Percentiles rank a stretch among this genome's conserved stretches.
These are phyloP conservation scores for Mortierella polycephala DNA, from an alignment of 371 early-diverging fungal genomes.

Conservation along the genomic window DNA sequence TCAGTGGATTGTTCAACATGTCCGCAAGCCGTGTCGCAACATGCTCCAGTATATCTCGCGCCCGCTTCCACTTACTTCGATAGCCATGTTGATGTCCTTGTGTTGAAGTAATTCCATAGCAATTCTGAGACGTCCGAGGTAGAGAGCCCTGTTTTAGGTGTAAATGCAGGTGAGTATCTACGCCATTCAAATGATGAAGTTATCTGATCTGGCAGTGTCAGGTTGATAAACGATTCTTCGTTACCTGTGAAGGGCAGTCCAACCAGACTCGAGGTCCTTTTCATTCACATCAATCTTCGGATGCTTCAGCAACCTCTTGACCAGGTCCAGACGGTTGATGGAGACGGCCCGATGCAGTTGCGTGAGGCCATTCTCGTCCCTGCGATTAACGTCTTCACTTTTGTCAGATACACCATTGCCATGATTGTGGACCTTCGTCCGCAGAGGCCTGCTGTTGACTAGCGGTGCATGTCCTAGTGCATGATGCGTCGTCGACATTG, in stretches of 20 bases:
- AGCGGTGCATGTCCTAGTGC: neutral
- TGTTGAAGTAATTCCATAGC: constrained; percentile 65
- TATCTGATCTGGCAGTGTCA: neutral
- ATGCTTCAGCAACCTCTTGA: constrained; percentile 58
- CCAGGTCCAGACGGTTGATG: constrained; percentile 46
- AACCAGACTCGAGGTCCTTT: constrained; percentile 75
- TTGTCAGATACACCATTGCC: neutral
- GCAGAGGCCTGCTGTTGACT: neutral
- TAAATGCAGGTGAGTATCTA: neutral
- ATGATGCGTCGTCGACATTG: constrained; percentile 2
- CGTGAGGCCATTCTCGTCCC: constrained; percentile 24
- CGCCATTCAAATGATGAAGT: too few relatives aligned
- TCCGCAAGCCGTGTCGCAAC: neutral
- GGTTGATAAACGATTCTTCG: neutral
- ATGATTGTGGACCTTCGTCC: neutral
- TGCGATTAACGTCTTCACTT: constrained; percentile 25
- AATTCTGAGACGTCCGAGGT: constrained; percentile 70
- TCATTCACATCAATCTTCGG: constrained; percentile 68
- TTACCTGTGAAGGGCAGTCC: constrained; percentile 73
- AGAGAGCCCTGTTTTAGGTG: constrained; percentile 60
- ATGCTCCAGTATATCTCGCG: neutral
- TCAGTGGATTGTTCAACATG: neutral
- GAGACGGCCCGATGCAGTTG: constrained; percentile 30
- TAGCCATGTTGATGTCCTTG: constrained; percentile 63
- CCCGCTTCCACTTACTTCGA: constrained; percentile 54